Base-by-base conservation (phyloP, 2,329 filamentous ascomycete genomes). In the Polychaeton citri region DNA sequence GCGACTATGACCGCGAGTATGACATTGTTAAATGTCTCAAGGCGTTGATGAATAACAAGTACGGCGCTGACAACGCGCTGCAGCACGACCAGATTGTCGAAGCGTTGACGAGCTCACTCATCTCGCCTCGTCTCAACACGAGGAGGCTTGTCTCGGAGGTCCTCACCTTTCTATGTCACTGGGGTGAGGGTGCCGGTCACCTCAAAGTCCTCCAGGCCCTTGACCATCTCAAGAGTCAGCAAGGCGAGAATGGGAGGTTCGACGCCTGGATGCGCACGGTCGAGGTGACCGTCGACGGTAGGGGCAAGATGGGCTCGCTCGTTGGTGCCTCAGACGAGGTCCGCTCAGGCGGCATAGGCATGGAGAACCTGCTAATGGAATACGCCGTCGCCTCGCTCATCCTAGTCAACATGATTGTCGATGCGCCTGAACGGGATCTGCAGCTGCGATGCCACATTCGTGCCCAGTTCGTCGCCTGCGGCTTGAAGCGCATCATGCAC, bases 281-380 rank as follows among this genome's bases (percentile, higher is more conserved):
- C 30, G 90, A 96, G 62, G 88, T 96, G 49, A 96, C 88, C 1
- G 78, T 95, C 44, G 90, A 96, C 60, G 90, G 90, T 26, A 81
- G 90, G 53, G 90, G 90, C 50, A 98, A 96, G 71, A 95, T 98
- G 86, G 90, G 90, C 50, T 95, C 87, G 63, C 68, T 96, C 49
- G 90, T 98, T 19, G 90, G 90, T 45, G 90, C 90, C 20, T 95
- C 86, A 53, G 90, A 96, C 52, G 90, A 98, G 64, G 79, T 94
- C 40, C 81, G 90, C 48, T 94, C 83, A 51, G 90, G 90, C 45
- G 90, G 90, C 45, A 92, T 95, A 53, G 90, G 90, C 57, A 94
- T 96, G 79, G 90, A 98, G 71, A 96, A 96, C 60, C 68, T 95
- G 52, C 72, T 98, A 36, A 96, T 98, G 90, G 90, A 98, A 70